A percentile compares a stretch with the other conserved stretches of the same genome.
Conservation (phyloP, 208 protist genomes). For the Trypanosoma avium region DNA sequence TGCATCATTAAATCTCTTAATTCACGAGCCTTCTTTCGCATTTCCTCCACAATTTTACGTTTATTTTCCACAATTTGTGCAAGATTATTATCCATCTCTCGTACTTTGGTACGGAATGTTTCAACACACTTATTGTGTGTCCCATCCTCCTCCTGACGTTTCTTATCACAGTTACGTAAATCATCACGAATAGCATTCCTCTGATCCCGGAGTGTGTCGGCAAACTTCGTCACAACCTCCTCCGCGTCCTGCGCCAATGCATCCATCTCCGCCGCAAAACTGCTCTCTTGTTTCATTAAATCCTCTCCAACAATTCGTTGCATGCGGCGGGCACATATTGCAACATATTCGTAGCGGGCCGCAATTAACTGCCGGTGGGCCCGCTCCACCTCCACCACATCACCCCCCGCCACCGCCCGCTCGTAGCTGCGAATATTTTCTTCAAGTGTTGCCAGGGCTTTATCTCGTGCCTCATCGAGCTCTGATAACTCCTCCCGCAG, state of each 20-base stretch:
- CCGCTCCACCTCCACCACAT: constrained; percentile 75
- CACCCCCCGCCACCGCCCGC: constrained; percentile 38
- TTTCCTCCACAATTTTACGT: constrained; percentile 63
- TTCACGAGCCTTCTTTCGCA: constrained; percentile 60
- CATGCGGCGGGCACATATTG: constrained; percentile 55
- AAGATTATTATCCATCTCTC: constrained; percentile 33
- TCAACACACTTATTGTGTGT: constrained; percentile 37
- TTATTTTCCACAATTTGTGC: constrained; percentile 40
- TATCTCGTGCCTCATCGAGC: constrained; percentile 41
- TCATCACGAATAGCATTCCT: constrained; percentile 43
- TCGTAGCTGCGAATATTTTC: constrained; percentile 53
- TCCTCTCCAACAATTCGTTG: constrained; percentile 44
- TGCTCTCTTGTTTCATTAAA: constrained; percentile 22
- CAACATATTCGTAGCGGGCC: constrained; percentile 70
- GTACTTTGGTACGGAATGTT: constrained; percentile 37
- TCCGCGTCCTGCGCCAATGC: constrained; percentile 51
- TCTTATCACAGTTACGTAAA: constrained; percentile 43
- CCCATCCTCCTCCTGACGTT: constrained; percentile 43
- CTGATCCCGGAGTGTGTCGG: constrained; percentile 42
- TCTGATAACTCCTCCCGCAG: constrained; percentile 70
- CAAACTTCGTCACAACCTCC: constrained; percentile 49
- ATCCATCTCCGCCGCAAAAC: constrained; percentile 50
- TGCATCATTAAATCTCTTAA: constrained; percentile 54
- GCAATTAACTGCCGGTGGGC: constrained; percentile 76
- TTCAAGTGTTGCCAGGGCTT: constrained; percentile 37